These are phyloP conservation scores for Trametes sp. DNA, from an alignment of 1,284 basidiomycete genomes.

Conservation along the genomic window DNA sequence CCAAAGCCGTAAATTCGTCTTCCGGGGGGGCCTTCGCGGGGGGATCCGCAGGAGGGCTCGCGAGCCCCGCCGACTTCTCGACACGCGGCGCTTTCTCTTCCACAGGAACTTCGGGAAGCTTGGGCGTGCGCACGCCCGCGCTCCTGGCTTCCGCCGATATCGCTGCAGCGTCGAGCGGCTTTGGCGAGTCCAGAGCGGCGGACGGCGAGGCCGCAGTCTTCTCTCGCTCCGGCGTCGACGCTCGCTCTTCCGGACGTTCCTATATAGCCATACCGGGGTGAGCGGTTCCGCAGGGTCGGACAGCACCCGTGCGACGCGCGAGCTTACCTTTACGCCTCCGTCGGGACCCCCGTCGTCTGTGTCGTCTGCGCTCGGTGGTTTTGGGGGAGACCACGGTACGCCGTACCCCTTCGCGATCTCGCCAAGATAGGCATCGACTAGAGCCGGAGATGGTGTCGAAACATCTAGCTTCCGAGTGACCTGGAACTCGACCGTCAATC, in stretches of 20 bases:
- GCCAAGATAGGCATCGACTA: conserved; percentile 87
- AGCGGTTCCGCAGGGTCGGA: conserved; percentile 7
- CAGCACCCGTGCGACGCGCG: background rate
- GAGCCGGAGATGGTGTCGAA: conserved; percentile 71
- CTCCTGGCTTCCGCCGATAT: conserved; percentile 45
- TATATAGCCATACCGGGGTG: conserved; percentile 14
- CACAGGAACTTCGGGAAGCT: conserved; percentile 56
- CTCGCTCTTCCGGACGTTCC: conserved; percentile 27
- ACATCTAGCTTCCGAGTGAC: conserved; percentile 76
- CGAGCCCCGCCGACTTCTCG: conserved; percentile 33
- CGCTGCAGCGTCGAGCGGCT: conserved; percentile 37
- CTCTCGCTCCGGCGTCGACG: conserved; percentile 20
- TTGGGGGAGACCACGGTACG: conserved; percentile 69
- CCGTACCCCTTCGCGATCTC: conserved; percentile 92
- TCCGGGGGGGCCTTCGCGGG: conserved; percentile 47
- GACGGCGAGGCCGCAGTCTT: conserved; percentile 8
- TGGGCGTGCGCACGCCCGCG: conserved; percentile 44
- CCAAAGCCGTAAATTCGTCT: conserved; percentile 77
- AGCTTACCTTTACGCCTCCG: conserved; percentile 46
- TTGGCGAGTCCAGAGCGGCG: conserved; percentile 26
- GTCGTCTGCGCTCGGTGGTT: conserved; percentile 33
- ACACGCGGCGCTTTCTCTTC: conserved; percentile 47
- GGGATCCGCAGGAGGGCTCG: conserved; percentile 34
- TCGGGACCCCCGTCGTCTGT: conserved; percentile 41
- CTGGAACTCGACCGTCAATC: conserved; percentile 46